Conservation (phyloP, 2,329 filamentous ascomycete genomes). For the Claviceps maximensis region DNA sequence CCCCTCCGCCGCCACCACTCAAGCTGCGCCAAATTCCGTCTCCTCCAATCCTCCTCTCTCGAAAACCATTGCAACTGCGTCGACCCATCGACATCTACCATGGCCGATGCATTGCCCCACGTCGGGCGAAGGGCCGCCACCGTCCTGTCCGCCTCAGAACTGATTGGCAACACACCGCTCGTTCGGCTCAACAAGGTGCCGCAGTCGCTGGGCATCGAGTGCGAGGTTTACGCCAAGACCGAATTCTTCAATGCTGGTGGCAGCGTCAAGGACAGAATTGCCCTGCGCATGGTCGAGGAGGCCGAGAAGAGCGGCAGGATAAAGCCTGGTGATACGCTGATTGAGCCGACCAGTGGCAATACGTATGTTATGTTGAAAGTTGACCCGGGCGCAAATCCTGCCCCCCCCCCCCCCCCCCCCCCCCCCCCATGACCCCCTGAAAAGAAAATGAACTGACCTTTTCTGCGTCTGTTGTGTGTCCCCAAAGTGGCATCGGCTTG, state of each 20-base stretch:
- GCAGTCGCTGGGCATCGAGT: constrained; percentile 77
- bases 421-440: too few species aligned
- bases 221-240: constrained; percentile 79
- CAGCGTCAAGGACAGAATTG: constrained; percentile 90
- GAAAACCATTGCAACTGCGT: too few species aligned
- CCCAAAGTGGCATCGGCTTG: constrained; percentile 64
- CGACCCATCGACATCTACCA: not conserved
- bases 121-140: constrained; percentile 20
- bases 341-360: constrained; percentile 96
- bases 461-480: not conserved
- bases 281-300: constrained; percentile 92
- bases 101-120: constrained; percentile 2
- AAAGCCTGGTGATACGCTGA: constrained; percentile 92
- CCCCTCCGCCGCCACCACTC: too few species aligned
- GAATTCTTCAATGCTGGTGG: constrained; percentile 92
- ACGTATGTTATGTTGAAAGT: constrained; percentile 36
- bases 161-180: constrained; percentile 94
- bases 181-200: constrained; percentile 89
- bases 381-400: too few species aligned
- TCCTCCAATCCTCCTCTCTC: not conserved
- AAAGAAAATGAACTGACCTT: not conserved
- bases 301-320: constrained; percentile 85
- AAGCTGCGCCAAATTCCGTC: not conserved
- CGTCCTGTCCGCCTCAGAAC: constrained; percentile 57
- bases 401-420: too few species aligned